Evolutionary conservation across 257 asterid species (phyloP).

Genomic region (Solanum chilense): DNA sequence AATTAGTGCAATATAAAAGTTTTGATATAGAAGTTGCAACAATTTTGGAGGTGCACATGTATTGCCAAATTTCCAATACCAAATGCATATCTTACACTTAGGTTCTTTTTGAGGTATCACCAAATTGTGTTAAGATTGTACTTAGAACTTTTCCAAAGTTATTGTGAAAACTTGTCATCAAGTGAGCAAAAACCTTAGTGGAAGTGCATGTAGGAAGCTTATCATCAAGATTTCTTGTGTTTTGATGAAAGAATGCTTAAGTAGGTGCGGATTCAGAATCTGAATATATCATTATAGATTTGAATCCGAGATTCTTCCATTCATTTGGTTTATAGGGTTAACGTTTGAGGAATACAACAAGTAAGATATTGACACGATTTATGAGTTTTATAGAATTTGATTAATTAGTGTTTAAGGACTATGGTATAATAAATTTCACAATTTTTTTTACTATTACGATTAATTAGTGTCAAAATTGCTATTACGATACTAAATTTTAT

Average conservation of each 20-base stretch:
- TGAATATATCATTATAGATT: not conserved
- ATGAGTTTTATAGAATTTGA: not conserved
- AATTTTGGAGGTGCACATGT: not conserved
- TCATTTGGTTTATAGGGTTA: not conserved
- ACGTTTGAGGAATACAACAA: not conserved
- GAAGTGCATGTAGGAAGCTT: not conserved
- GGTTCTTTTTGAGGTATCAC: not conserved
- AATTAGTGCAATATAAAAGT: not conserved
- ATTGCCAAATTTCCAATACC: not conserved
- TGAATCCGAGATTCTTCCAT: not conserved
- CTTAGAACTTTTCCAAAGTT: not conserved
- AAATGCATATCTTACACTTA: not conserved
- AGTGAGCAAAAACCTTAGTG: not conserved
- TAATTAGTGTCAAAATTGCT: too few species aligned
- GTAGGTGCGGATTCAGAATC: not conserved
- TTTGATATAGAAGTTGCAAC: not conserved
- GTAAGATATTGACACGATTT: too few species aligned
- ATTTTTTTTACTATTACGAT: not conserved
- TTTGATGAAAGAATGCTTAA: not conserved
- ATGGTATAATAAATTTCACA: too few species aligned
- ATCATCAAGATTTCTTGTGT: not conserved
- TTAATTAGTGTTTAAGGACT: not conserved
- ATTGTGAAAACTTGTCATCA: not conserved
- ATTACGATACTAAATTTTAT: too few species aligned
- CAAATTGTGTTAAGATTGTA: not conserved